A percentile compares a stretch with the other conserved stretches of the same genome.
phyloP scores from a whole-genome alignment of 495 filamentous ascomycete species.

The Neurospora sublineolata region DNA sequence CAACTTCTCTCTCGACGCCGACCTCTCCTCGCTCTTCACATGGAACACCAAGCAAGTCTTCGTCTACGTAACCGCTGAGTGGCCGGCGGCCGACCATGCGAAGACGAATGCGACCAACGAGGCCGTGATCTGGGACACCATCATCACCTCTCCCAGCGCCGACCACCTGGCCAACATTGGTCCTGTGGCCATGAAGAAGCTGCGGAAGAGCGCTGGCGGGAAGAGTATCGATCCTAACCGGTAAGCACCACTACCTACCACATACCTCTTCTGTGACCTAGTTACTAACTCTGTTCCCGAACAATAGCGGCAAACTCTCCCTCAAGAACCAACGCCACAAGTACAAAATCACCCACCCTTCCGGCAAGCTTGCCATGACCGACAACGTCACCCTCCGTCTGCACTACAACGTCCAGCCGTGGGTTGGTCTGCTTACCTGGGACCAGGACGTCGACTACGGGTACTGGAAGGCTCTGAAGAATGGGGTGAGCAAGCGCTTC shows the following conservation, averaged over 20 bases:
- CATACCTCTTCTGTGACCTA: not conserved
- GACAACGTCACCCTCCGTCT: slow-evolving; percentile 66
- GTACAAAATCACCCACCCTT: slow-evolving; percentile 86
- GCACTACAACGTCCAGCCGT: slow-evolving; percentile 95
- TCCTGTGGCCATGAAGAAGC: slow-evolving; percentile 39
- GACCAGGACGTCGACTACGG: slow-evolving; percentile 47
- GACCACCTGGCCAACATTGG: slow-evolving; percentile 45
- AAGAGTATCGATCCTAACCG: slow-evolving; percentile 41
- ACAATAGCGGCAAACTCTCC: slow-evolving; percentile 48
- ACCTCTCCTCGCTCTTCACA: slow-evolving; percentile 85
- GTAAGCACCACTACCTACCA: slow-evolving; percentile 15
- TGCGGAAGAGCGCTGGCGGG: slow-evolving; percentile 37
- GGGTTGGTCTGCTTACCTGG: slow-evolving; percentile 85
- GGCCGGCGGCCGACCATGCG: slow-evolving; percentile 43
- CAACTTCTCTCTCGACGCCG: slow-evolving; percentile 78
- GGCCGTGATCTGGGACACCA: slow-evolving; percentile 89
- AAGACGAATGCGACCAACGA: slow-evolving; percentile 44
- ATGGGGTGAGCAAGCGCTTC: slow-evolving; percentile 57
- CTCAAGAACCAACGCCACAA: slow-evolving; percentile 77
- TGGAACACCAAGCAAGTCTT: slow-evolving; percentile 99
- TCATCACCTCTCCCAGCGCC: slow-evolving; percentile 61
- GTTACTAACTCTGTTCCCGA: not conserved
- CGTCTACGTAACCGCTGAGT: slow-evolving; percentile 82
- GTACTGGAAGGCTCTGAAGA: slow-evolving; percentile 48
- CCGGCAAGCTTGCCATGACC: slow-evolving; percentile 55